Conservation (phyloP, 2,329 filamentous ascomycete species). For the Microcera coccophila region DNA sequence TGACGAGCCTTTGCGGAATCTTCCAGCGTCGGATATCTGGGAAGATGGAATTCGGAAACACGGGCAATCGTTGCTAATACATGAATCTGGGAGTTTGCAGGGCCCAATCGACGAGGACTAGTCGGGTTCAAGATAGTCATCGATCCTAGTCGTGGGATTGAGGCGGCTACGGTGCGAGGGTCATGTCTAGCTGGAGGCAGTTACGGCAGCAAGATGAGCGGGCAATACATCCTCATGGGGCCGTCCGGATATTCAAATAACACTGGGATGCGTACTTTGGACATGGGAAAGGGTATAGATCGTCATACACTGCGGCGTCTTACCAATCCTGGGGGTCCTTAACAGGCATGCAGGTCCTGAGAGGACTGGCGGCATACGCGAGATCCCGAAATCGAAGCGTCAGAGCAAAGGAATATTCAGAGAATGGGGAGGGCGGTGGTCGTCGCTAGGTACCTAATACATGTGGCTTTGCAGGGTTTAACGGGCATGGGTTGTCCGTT, state of each 20-base stretch:
- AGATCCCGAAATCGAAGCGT: conserved; percentile 9
- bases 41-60: not conserved
- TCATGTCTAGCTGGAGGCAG: not conserved
- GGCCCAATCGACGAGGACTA: not conserved
- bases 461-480: no score
- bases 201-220: not conserved
- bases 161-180: not conserved
- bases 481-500: no score
- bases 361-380: conserved; percentile 4
- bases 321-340: conserved; percentile 23
- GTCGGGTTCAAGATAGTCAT: not conserved
- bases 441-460: no score
- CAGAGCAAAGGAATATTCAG: not conserved
- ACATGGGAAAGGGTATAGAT: conserved; percentile 15
- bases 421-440: no score
- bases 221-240: not conserved
- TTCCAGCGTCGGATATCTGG: no score
- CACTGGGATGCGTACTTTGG: not conserved
- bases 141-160: not conserved
- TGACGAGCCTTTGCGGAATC: conserved; percentile 7
- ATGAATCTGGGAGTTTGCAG: not conserved
- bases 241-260: conserved; percentile 1
- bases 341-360: conserved; percentile 7
- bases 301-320: conserved; percentile 25
- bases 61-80: conserved; percentile 11